Conservation (phyloP, 108 stramenopile species). For the Parmales sp. region DNA sequence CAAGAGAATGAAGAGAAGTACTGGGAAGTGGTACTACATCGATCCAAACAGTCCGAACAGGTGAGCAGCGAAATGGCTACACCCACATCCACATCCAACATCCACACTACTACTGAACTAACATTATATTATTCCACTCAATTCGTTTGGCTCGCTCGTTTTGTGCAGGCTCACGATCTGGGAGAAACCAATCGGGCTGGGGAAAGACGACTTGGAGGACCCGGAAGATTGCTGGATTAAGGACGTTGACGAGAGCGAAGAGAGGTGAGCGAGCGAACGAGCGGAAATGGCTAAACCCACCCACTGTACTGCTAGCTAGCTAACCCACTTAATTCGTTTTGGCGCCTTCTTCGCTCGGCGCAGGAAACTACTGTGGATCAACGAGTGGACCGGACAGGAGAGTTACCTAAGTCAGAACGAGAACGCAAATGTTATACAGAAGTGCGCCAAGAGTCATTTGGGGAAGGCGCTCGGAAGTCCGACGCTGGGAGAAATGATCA, state of each 20-base stretch:
- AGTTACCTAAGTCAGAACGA: slow-evolving; percentile 15
- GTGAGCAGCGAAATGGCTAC: no score
- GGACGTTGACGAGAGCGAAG: slow-evolving; percentile 5
- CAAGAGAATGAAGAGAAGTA: slow-evolving; percentile 11
- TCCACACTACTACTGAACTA: no score
- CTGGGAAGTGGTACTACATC: slow-evolving; percentile 14
- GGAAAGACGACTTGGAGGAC: slow-evolving; percentile 9
- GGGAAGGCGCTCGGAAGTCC: slow-evolving; percentile 8
- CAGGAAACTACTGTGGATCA: no score
- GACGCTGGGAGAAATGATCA: slow-evolving; percentile 7
- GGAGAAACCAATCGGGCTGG: slow-evolving; percentile 9
- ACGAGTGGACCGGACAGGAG: slow-evolving; percentile 15
- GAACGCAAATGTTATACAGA: slow-evolving; percentile 14
- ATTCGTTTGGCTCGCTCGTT: no score
- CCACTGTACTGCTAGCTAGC: no score
- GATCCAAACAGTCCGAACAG: no score
- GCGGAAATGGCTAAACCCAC: no score
- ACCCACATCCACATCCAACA: no score
- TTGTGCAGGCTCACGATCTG: slow-evolving; percentile 3
- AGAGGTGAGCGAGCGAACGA: no score
- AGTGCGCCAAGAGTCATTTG: neutral
- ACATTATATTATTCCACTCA: no score
- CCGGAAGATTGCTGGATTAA: slow-evolving; percentile 15
- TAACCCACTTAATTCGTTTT: no score
- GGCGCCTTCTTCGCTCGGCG: no score